Conservation (phyloP, 108 stramenopile species). For the Fistulifera pelliculosa region DNA sequence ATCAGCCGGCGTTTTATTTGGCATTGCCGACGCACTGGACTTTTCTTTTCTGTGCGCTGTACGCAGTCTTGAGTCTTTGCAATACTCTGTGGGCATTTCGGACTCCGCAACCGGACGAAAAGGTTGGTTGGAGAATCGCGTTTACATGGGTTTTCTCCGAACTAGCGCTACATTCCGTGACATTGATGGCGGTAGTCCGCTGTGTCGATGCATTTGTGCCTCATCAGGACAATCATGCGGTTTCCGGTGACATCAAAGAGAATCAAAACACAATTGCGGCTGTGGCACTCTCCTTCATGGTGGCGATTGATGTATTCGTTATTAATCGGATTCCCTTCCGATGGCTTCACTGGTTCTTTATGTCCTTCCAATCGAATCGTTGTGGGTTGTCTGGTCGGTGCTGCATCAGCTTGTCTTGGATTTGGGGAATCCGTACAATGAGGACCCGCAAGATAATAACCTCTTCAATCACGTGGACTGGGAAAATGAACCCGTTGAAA, state of each 20-base stretch:
- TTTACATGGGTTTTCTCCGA: constrained; percentile 2
- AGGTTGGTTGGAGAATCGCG: not conserved
- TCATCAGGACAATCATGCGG: not conserved
- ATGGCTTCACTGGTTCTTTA: constrained; percentile 6
- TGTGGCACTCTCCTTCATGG: not conserved
- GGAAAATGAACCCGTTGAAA: too few species aligned
- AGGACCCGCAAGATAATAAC: constrained; percentile 3
- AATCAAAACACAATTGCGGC: not conserved
- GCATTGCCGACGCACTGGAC: constrained; percentile 7
- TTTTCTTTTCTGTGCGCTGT: not conserved
- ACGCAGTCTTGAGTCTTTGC: not conserved
- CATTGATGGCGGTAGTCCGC: constrained; percentile 1
- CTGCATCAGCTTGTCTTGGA: not conserved
- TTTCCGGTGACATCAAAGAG: not conserved
- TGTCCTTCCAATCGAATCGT: not conserved
- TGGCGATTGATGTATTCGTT: not conserved
- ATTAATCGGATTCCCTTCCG: constrained; percentile 12
- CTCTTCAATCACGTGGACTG: not conserved
- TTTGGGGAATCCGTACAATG: constrained; percentile 2
- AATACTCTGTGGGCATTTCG: constrained; percentile 4
- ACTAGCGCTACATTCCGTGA: not conserved
- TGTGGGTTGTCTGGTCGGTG: constrained; percentile 6
- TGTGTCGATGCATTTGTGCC: constrained; percentile 1
- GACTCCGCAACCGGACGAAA: constrained; percentile 1
- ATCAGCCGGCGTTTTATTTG: constrained; percentile 1